Percentiles rank a stretch among this genome's conserved stretches.
Conservation (phyloP, 768 basidiomycete genomes). For the Leccinum variicolor region DNA sequence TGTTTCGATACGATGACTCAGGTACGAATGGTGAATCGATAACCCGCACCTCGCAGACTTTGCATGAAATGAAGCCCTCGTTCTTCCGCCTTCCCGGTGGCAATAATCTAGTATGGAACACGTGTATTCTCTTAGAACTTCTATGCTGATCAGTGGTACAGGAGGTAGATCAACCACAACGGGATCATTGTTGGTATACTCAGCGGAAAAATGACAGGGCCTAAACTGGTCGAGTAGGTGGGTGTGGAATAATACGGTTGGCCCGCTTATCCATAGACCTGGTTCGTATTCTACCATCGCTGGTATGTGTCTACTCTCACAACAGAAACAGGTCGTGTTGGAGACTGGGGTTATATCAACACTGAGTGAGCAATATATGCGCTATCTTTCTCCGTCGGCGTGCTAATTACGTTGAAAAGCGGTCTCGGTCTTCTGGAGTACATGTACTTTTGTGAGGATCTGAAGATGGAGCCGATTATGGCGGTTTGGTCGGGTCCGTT, state of each 20-base stretch:
- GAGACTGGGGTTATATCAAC: not conserved
- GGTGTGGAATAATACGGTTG: not conserved
- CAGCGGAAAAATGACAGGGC: not conserved
- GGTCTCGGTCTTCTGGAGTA: constrained; percentile 57
- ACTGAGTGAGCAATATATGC: constrained; percentile 37
- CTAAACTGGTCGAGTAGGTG: not conserved
- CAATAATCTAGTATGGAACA: constrained; percentile 50
- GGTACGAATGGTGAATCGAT: not conserved
- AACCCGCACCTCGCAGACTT: constrained; percentile 32
- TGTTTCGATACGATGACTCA: not conserved
- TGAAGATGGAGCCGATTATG: constrained; percentile 55
- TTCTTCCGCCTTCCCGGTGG: constrained; percentile 69
- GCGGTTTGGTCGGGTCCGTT: constrained; percentile 51
- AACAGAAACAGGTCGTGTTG: not conserved
- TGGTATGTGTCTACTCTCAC: not conserved
- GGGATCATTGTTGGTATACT: not conserved
- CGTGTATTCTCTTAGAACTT: constrained; percentile 9
- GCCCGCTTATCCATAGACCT: not conserved
- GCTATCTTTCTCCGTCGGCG: not conserved
- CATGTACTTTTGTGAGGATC: constrained; percentile 51
- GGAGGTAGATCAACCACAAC: constrained; percentile 34
- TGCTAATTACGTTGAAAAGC: constrained; percentile 24
- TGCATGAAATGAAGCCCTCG: constrained; percentile 50
- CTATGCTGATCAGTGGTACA: constrained; percentile 24
- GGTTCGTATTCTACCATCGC: not conserved